Conservation (phyloP, 2,329 filamentous ascomycete species). For the Talaromyces sp. region DNA sequence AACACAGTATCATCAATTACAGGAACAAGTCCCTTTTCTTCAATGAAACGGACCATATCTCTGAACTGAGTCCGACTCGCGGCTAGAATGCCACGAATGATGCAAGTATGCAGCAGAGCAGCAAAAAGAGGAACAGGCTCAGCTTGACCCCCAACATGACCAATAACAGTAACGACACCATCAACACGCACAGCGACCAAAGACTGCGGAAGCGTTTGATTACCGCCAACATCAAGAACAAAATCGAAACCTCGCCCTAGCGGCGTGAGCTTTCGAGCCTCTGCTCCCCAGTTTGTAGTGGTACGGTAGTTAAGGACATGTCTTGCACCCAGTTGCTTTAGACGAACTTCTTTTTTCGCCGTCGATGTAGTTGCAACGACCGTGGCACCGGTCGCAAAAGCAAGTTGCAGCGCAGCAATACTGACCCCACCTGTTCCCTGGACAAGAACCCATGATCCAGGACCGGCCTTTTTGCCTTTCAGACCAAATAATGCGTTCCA, state of each 20-base stretch:
- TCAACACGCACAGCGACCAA: conserved; percentile 50
- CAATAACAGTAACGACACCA: conserved; percentile 56
- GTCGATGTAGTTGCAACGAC: conserved; percentile 63
- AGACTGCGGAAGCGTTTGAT: conserved; percentile 52
- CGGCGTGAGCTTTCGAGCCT: conserved; percentile 54
- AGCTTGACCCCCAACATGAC: conserved; percentile 51
- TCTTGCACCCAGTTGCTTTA: conserved; percentile 58
- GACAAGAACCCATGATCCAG: conserved; percentile 51
- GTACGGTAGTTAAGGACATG: conserved; percentile 61
- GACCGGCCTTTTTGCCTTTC: conserved; percentile 38
- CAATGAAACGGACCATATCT: conserved; percentile 55
- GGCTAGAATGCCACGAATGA: conserved; percentile 52
- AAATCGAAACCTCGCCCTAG: conserved; percentile 54
- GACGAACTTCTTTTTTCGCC: conserved; percentile 50
- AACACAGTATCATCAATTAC: conserved; percentile 55
- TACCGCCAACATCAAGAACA: conserved; percentile 61
- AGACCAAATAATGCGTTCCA: conserved; percentile 60
- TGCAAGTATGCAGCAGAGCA: conserved; percentile 45
- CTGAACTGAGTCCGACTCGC: conserved; percentile 53
- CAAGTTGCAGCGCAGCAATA: conserved; percentile 54
- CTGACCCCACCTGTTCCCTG: conserved; percentile 59
- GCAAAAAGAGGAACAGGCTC: conserved; percentile 40
- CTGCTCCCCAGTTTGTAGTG: conserved; percentile 57
- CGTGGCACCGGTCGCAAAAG: conserved; percentile 54
- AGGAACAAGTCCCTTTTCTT: conserved; percentile 53